phyloP scores from a whole-genome alignment of 2,329 filamentous ascomycete genomes.

The Trichoderma koningiopsis region DNA sequence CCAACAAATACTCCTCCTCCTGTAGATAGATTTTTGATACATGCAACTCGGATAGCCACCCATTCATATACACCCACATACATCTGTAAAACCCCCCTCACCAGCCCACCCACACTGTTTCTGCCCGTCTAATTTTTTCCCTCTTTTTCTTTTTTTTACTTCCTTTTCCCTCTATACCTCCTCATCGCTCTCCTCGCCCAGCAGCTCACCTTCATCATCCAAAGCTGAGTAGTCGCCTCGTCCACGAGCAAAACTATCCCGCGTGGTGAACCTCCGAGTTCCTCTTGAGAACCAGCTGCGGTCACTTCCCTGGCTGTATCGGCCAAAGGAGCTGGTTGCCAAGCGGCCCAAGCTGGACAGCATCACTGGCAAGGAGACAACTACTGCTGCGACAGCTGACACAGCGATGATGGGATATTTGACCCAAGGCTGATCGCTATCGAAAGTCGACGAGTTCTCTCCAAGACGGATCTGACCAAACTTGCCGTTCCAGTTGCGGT shows the following conservation, averaged over 20 bases:
- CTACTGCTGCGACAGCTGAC: constrained; percentile 63
- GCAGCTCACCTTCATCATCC: constrained; percentile 89
- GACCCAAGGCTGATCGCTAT: constrained; percentile 75
- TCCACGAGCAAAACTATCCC: constrained; percentile 85
- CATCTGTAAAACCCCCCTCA: not conserved
- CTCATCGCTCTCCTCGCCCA: constrained; percentile 92
- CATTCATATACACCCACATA: not conserved
- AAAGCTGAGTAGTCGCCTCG: constrained; percentile 86
- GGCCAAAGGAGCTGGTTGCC: constrained; percentile 54
- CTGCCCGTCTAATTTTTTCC: not conserved
- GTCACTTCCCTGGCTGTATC: constrained; percentile 52
- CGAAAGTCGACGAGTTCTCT: constrained; percentile 60
- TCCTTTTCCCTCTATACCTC: constrained; percentile 55
- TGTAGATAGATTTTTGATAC: constrained; percentile 8
- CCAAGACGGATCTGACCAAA: constrained; percentile 92
- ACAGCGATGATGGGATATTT: constrained; percentile 78
- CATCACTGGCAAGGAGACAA: constrained; percentile 69
- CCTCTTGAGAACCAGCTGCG: constrained; percentile 57
- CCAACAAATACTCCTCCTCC: not conserved
- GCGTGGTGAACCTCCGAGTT: constrained; percentile 76
- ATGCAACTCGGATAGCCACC: constrained; percentile 4
- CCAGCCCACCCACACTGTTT: not conserved
- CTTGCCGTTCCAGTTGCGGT: constrained; percentile 80
- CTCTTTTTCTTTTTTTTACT: not conserved
- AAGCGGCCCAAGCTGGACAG: constrained; percentile 72